These are phyloP conservation scores for Boletus fagicola DNA, from an alignment of 768 basidiomycete species.

Conservation along the genomic window DNA sequence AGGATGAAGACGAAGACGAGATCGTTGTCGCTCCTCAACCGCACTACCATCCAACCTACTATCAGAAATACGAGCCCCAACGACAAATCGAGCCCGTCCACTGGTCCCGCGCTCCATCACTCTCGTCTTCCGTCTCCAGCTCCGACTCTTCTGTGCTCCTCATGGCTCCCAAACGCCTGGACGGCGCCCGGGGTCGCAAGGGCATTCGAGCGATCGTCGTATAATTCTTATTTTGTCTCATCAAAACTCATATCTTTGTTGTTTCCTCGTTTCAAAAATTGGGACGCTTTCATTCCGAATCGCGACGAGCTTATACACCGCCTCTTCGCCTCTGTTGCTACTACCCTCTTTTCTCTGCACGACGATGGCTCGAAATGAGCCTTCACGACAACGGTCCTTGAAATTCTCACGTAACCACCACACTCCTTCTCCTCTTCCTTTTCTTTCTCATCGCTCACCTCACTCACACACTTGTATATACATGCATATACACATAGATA, in stretches of 20 bases:
- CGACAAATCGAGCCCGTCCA: constrained; percentile 5
- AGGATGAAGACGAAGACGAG: constrained; percentile 22
- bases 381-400: constrained; percentile 26
- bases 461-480: constrained; percentile 37
- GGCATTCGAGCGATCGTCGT: constrained; percentile 7
- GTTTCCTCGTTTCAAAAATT: constrained; percentile 8
- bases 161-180: constrained; percentile 28
- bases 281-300: constrained; percentile 23
- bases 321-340: constrained; percentile 3
- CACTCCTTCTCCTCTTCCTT: constrained; percentile 22
- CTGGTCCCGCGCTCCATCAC: constrained; percentile 22
- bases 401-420: constrained; percentile 18
- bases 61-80: constrained; percentile 16
- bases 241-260: constrained; percentile 4
- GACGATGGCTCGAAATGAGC: constrained; percentile 21
- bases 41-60: constrained; percentile 13
- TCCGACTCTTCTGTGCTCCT: constrained; percentile 31
- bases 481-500: constrained; percentile 39
- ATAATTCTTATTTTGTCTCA: constrained; percentile 11
- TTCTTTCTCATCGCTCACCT: constrained; percentile 14
- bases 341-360: constrained; percentile 1
- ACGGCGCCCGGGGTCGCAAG: constrained; percentile 17
- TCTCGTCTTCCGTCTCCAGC: constrained; percentile 23
- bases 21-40: constrained; percentile 20
- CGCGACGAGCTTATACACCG: constrained; percentile 17